Conservation (phyloP, 2,329 filamentous ascomycete genomes). For the Trichoderma koningiopsis region DNA sequence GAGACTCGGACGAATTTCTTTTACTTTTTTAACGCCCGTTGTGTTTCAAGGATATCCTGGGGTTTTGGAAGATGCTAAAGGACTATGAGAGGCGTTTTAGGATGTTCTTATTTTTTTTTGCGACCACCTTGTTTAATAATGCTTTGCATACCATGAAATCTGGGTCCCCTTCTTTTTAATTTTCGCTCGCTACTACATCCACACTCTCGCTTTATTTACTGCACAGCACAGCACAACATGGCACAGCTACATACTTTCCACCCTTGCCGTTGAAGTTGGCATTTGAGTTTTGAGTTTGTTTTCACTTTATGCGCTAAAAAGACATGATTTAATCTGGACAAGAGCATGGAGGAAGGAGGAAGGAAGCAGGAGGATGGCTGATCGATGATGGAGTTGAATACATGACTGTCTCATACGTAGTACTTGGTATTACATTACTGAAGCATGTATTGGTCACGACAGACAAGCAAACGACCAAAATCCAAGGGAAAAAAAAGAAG, state of each 20-base stretch:
- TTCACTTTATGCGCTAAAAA: background rate
- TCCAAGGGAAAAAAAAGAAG: background rate
- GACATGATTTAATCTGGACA: constrained; percentile 7
- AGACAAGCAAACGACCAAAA: background rate
- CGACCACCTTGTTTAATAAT: constrained; percentile 24
- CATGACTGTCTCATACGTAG: background rate
- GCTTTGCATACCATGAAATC: constrained; percentile 24
- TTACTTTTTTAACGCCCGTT: constrained; percentile 8
- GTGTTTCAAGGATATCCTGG: constrained; percentile 13
- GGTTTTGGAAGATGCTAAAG: constrained; percentile 13
- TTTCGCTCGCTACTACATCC: constrained; percentile 3
- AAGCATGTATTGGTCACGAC: background rate
- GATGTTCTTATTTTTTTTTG: background rate
- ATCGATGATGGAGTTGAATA: background rate
- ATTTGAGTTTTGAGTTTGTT: background rate
- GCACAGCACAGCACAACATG: constrained; percentile 4
- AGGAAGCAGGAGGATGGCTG: background rate
- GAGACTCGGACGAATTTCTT: constrained; percentile 4
- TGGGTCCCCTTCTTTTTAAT: background rate
- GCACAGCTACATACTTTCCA: background rate
- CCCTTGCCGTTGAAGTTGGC: background rate
- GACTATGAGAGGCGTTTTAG: constrained; percentile 18
- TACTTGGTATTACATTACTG: background rate
- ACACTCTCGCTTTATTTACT: constrained; percentile 5
- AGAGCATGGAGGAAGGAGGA: background rate